A percentile compares a stretch with the other conserved stretches of the same genome.
phyloP scores from a whole-genome alignment of 2,329 filamentous ascomycete genomes.

The Fusarium setosum region DNA sequence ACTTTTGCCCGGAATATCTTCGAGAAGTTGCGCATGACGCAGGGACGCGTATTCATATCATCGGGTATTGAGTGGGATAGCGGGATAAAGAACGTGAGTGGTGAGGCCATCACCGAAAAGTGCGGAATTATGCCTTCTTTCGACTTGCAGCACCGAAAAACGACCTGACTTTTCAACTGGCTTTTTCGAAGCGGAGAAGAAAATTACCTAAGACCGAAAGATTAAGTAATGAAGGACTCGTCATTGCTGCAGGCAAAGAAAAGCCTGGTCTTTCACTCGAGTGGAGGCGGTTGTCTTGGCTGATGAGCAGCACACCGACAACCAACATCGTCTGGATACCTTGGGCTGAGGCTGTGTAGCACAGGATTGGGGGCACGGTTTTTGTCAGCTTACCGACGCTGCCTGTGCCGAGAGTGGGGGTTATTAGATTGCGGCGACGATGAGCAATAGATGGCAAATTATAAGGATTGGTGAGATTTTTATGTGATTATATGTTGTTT shows the following conservation, averaged over 20 bases:
- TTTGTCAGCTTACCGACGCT: conserved; percentile 2
- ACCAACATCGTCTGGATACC: neutral
- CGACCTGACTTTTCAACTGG: no score
- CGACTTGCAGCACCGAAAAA: no score
- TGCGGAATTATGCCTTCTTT: neutral
- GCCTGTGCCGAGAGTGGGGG: no score
- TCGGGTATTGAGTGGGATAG: conserved; percentile 19
- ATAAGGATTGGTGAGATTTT: no score
- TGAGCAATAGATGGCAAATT: no score
- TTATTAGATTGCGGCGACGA: no score
- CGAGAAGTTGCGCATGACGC: neutral
- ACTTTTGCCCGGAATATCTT: neutral
- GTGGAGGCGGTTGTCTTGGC: neutral
- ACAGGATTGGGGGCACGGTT: neutral
- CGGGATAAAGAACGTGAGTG: neutral
- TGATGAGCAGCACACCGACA: conserved; percentile 1
- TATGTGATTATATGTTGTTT: no score
- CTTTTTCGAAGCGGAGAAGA: no score
- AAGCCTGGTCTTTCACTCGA: neutral
- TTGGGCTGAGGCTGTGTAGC: conserved; percentile 4
- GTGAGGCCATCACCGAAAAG: neutral
- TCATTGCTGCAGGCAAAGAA: neutral
- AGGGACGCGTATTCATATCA: conserved; percentile 13
- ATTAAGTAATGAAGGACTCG: no score
- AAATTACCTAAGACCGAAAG: neutral